Conservation (phyloP, 2,329 filamentous ascomycete species). For the Colletotrichum musicola region DNA sequence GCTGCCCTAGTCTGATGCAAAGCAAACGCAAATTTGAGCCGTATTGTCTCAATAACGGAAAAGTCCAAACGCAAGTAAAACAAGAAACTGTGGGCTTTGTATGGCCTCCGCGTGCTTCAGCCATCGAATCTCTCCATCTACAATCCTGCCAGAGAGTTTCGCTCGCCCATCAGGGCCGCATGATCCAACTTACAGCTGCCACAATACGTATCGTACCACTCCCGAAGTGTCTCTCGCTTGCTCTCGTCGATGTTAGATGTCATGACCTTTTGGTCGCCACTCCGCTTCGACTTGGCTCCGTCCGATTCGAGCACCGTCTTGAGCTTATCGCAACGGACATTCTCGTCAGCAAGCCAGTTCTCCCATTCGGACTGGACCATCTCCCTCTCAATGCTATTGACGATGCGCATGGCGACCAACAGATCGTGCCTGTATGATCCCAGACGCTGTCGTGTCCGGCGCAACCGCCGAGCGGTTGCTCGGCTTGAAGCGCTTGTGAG, state of each 20-base stretch:
- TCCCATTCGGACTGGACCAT: slow-evolving; percentile 92
- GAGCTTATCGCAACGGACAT: slow-evolving; percentile 77
- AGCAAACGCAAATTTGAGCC: too few species aligned
- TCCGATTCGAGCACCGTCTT: slow-evolving; percentile 57
- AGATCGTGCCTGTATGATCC: slow-evolving; percentile 90
- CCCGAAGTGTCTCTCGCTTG: slow-evolving; percentile 54
- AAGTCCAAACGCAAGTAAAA: slow-evolving; percentile 11
- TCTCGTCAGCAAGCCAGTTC: slow-evolving; percentile 88
- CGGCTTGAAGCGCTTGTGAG: slow-evolving; percentile 63
- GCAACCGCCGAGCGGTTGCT: slow-evolving; percentile 73
- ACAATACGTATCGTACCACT: slow-evolving; percentile 68
- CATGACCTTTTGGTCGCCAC: slow-evolving; percentile 39
- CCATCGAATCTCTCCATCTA: slow-evolving; percentile 10
- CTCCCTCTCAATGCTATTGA: slow-evolving; percentile 90
- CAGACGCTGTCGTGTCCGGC: slow-evolving; percentile 84
- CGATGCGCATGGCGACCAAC: slow-evolving; percentile 87
- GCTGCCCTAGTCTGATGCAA: too few species aligned
- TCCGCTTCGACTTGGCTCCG: slow-evolving; percentile 23
- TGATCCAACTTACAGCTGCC: slow-evolving; percentile 67
- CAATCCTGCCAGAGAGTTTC: slow-evolving; percentile 27
- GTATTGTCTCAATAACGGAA: too few species aligned
- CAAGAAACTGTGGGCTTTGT: slow-evolving; percentile 20
- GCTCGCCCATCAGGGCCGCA: slow-evolving; percentile 43
- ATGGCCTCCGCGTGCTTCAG: slow-evolving; percentile 1
- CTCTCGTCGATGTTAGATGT: slow-evolving; percentile 41